phyloP scores from a whole-genome alignment of 257 asterid species.

The Plectranthus barbatus region DNA sequence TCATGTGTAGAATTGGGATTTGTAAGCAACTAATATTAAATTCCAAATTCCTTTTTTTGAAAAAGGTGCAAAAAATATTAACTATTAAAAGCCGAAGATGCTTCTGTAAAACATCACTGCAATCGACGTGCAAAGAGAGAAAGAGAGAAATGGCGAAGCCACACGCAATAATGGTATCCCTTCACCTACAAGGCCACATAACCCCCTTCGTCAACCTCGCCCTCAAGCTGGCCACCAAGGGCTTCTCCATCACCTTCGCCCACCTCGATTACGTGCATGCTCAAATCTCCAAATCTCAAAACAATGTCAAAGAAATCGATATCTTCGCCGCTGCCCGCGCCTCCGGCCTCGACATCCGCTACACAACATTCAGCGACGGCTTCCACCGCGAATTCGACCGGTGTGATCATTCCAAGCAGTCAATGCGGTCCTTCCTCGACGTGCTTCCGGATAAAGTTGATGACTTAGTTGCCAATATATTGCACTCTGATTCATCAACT shows the following conservation, averaged over 20 bases:
- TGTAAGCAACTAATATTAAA: no score
- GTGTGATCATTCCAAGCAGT: conserved; percentile 9
- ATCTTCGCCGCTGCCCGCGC: conserved; percentile 38
- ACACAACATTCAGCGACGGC: conserved; percentile 48
- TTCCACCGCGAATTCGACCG: conserved; percentile 37
- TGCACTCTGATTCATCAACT: conserved; percentile 17
- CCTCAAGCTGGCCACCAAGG: conserved; percentile 58
- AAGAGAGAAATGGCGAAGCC: conserved; percentile 20
- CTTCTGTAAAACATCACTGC: no score
- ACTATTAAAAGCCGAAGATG: no score
- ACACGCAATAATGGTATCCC: conserved; percentile 59
- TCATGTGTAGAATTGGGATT: no score
- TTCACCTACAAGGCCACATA: conserved; percentile 66
- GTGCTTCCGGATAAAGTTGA: conserved; percentile 33
- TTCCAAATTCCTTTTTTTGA: no score
- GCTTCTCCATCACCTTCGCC: conserved; percentile 56
- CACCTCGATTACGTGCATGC: conserved; percentile 44
- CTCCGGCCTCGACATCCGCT: conserved; percentile 52
- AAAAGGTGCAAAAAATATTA: no score
- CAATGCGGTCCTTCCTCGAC: conserved; percentile 3
- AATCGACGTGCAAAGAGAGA: no score
- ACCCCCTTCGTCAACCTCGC: conserved; percentile 62
- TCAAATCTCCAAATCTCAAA: conserved; percentile 38
- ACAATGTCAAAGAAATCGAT: conserved; percentile 9
- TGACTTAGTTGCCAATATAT: conserved; percentile 25